Evolutionary conservation across 495 filamentous ascomycete genomes (phyloP), one percentile per base, ranked within the genome.

Genomic region (Massariosphaeria phaeospora): DNA sequence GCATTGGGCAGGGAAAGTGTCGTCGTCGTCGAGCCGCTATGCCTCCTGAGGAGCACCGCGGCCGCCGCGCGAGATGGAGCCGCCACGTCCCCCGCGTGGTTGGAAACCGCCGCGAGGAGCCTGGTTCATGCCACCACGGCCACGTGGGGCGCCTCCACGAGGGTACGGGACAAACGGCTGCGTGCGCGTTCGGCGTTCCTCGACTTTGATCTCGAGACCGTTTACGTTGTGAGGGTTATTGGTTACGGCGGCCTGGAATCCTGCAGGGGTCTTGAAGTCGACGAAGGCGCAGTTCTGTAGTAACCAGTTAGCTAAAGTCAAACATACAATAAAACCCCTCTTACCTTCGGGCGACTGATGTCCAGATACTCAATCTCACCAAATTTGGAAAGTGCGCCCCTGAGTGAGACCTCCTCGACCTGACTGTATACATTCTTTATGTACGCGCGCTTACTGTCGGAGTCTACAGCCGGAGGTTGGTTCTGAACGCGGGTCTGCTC

Each of bases 381-480:
- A 68, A 82, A 89, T 50, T 81, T 79, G 41, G 74, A 70, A 33
- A 98, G 68, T 30, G 77, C 76, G 20, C 76, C 73, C 66, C 74
- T 80, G 36, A 98, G 74, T 30, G 84, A 77, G 31, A 80, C 79
- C 3, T 78, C 73, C 55, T 84, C 75, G 17, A 98, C 81, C 72
- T 87, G 87, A 1, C 93, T 88, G 31, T 84, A 88, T 26, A 97
- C 91, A 61, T 90, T 94, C 77, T 93, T 95, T 66, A 97, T 85
- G 66, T 96, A 97, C 13, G 81, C 94, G 54, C 85, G 74, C 43
- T 78, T 79, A 47, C 83, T 79, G 20, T 67, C 62, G 0, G 51
- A 30, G 4, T 58, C 57, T 35, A 29, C 42, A 26, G 25, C 68
- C 58, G 33, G 76, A 69, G 12, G 70, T 62, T 36, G 69, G 6